Conservation (phyloP, 2,329 filamentous ascomycete genomes). For the Elsinoe fawcettii region DNA sequence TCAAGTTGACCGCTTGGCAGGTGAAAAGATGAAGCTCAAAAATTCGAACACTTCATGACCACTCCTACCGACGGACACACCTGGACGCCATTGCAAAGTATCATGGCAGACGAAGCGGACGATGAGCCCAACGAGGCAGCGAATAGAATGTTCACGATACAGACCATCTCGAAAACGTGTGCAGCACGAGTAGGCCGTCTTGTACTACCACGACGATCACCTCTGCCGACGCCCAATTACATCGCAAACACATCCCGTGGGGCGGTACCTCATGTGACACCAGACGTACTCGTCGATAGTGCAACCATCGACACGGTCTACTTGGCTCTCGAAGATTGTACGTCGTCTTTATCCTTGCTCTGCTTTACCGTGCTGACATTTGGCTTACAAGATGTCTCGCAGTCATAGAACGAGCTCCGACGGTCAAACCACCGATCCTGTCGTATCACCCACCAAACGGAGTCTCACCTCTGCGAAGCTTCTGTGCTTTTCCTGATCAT, state of each 20-base stretch:
- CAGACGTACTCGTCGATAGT: conserved; percentile 65
- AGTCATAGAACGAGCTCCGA: conserved; percentile 56
- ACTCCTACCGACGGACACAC: too few species aligned
- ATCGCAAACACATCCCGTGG: conserved; percentile 76
- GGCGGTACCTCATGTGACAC: conserved; percentile 76
- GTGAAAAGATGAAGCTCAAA: background rate
- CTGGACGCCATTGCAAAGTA: background rate
- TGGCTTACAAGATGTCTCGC: conserved; percentile 35
- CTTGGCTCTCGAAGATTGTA: conserved; percentile 87
- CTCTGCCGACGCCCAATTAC: conserved; percentile 77
- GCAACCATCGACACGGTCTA: conserved; percentile 64
- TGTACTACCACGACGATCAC: conserved; percentile 51
- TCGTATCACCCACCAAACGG: conserved; percentile 37
- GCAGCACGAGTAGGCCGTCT: conserved; percentile 62
- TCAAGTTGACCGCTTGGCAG: background rate
- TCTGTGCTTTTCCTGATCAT: conserved; percentile 62
- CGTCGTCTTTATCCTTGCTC: conserved; percentile 29
- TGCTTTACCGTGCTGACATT: conserved; percentile 11
- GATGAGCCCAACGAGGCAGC: conserved; percentile 16
- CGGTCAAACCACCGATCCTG: conserved; percentile 46
- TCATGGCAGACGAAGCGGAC: background rate
- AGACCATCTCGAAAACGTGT: conserved; percentile 17
- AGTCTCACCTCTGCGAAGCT: conserved; percentile 60
- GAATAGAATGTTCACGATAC: conserved; percentile 38
- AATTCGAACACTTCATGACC: too few species aligned